Conservation (phyloP, 2,329 filamentous ascomycete genomes). For the Acrocalymma vagum region DNA sequence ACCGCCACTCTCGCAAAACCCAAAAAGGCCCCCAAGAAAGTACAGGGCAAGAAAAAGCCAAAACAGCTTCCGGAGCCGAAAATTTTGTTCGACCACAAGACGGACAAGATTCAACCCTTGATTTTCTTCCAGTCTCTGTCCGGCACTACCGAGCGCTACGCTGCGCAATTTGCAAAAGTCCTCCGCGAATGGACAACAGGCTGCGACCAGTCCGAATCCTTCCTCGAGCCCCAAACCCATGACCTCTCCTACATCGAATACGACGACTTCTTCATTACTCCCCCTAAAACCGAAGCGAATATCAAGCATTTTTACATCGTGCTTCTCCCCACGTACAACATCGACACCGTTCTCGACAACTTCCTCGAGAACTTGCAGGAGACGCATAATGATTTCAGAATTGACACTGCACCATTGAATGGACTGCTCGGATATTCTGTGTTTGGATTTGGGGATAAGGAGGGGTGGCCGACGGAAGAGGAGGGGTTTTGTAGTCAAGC, state of each 20-base stretch:
- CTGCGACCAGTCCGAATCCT: conserved; percentile 42
- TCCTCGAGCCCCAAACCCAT: conserved; percentile 70
- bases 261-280: conserved; percentile 88
- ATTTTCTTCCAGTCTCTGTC: conserved; percentile 93
- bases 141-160: conserved; percentile 79
- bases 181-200: conserved; percentile 57
- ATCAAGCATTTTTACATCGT: conserved; percentile 82
- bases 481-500: conserved; percentile 95
- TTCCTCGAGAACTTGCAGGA: conserved; percentile 89
- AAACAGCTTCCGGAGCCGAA: conserved; percentile 27
- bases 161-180: conserved; percentile 67
- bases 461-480: conserved; percentile 90
- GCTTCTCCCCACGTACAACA: conserved; percentile 90
- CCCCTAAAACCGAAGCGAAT: conserved; percentile 67
- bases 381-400: conserved; percentile 95
- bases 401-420: conserved; percentile 86
- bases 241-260: conserved; percentile 89
- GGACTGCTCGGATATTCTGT: conserved; percentile 85
- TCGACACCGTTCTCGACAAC: conserved; percentile 88
- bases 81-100: conserved; percentile 33
- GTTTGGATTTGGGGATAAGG: conserved; percentile 90
- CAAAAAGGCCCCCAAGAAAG: conserved; percentile 47
- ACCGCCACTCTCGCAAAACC: conserved; percentile 28
- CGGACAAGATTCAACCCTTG: conserved; percentile 71
- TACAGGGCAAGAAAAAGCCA: conserved; percentile 43